Percentiles rank a stretch among this genome's conserved stretches.
Evolutionary conservation across 192 early-diverging fungal species (phyloP).

Genomic region (Coemansia sp.): DNA sequence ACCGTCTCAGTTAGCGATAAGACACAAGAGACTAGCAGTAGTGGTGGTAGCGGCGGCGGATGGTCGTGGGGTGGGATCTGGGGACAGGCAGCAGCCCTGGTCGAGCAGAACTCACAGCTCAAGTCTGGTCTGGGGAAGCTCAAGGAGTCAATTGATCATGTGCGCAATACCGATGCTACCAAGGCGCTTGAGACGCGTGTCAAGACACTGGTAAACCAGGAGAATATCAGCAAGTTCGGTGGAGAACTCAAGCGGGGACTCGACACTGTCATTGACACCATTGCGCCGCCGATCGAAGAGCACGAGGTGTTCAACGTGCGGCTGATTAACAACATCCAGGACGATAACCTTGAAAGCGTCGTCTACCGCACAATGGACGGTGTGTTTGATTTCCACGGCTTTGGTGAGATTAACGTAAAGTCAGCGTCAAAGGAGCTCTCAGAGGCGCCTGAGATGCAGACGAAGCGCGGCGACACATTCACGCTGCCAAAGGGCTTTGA

Average conservation of each 20-base stretch:
- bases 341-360: slow-evolving; percentile 33
- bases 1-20: neutral
- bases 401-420: slow-evolving; percentile 41
- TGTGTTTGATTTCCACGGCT: slow-evolving; percentile 48
- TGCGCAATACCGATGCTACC: slow-evolving; percentile 41
- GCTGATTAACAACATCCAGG: slow-evolving; percentile 33
- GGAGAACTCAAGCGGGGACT: slow-evolving; percentile 44
- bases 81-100: slow-evolving; percentile 42
- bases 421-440: slow-evolving; percentile 29
- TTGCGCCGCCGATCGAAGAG: slow-evolving; percentile 52
- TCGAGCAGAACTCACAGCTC: slow-evolving; percentile 48
- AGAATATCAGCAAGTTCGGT: slow-evolving; percentile 39
- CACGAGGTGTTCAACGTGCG: slow-evolving; percentile 49
- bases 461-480: slow-evolving; percentile 49
- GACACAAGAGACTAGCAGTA: neutral
- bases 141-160: slow-evolving; percentile 41
- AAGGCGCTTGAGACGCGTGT: slow-evolving; percentile 33
- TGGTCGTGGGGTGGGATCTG: slow-evolving; percentile 55
- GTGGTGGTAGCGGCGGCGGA: slow-evolving; percentile 3
- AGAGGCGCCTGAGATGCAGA: slow-evolving; percentile 46
- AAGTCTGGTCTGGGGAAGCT: slow-evolving; percentile 41
- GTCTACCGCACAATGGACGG: slow-evolving; percentile 50
- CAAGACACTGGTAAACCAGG: slow-evolving; percentile 36
- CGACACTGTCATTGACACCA: slow-evolving; percentile 49
- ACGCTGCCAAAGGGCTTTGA: slow-evolving; percentile 54